Evolutionary conservation across 176 grass and related monocot genomes (phyloP).

Genomic region (Thinopyrum elongatum): DNA sequence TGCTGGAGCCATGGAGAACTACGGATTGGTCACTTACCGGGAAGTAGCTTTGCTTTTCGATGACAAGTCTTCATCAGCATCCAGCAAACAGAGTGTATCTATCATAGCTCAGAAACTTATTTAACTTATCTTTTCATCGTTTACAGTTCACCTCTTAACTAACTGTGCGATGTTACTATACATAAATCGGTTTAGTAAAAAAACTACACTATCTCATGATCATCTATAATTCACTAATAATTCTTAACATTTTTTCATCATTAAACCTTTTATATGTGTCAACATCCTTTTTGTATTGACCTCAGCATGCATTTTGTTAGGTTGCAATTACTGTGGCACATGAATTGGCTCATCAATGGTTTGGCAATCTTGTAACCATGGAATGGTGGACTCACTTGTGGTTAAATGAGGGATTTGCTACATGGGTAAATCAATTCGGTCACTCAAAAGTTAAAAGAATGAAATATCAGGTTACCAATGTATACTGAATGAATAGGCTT

Average conservation of each 20-base stretch:
- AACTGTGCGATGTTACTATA: neutral
- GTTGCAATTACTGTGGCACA: conserved; percentile 70
- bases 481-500: conserved; percentile 10
- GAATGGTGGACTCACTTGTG: conserved; percentile 92
- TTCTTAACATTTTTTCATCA: neutral
- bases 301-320: conserved; percentile 38
- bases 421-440: conserved; percentile 55
- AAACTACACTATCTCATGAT: neutral
- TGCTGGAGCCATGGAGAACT: conserved; percentile 94
- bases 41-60: conserved; percentile 81
- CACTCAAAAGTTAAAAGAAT: neutral
- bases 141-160: conserved; percentile 10
- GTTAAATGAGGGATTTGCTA: conserved; percentile 81
- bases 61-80: conserved; percentile 52
- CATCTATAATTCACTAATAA: neutral
- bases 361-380: conserved; percentile 91
- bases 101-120: conserved; percentile 1
- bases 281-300: conserved; percentile 7
- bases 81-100: conserved; percentile 53
- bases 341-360: conserved; percentile 88
- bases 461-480: neutral
- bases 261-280: neutral
- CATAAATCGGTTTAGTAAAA: neutral
- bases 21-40: conserved; percentile 76
- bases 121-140: conserved; percentile 6